These are phyloP conservation scores for Selaginella moellendorffii DNA, from an alignment of 75 land plant species.

Conservation along the genomic window DNA sequence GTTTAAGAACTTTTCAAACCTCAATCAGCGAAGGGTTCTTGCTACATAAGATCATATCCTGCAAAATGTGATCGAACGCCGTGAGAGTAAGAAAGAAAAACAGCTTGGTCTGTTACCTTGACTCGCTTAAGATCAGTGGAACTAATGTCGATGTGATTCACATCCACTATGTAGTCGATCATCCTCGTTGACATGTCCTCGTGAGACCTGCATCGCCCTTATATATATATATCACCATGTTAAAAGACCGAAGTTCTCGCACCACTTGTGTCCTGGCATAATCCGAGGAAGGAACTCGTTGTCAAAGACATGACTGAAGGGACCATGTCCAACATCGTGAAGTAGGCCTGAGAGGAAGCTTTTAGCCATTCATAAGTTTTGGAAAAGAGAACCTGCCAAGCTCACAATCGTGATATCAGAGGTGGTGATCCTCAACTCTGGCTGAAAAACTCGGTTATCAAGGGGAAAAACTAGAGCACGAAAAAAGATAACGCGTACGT, in stretches of 20 bases:
- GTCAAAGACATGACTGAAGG: constrained; percentile 91
- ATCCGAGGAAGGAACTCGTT: constrained; percentile 64
- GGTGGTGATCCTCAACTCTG: not conserved
- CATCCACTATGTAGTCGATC: constrained; percentile 72
- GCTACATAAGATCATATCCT: not conserved
- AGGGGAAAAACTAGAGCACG: not conserved
- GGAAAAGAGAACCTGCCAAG: not conserved
- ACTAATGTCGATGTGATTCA: constrained; percentile 71
- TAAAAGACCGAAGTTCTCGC: no score
- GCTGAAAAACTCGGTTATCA: no score
- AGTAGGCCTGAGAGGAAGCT: constrained; percentile 84
- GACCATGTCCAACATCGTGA: constrained; percentile 99
- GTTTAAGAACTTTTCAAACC: not conserved
- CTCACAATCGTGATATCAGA: constrained; percentile 2
- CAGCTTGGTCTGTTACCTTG: no score
- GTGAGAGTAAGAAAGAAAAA: no score
- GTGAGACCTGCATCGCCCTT: constrained; percentile 43
- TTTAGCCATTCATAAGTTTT: not conserved
- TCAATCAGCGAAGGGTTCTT: not conserved
- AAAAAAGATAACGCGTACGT: not conserved
- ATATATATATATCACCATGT: not conserved
- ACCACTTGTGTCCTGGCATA: constrained; percentile 50
- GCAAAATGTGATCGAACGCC: no score
- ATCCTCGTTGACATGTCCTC: constrained; percentile 72
- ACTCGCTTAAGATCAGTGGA: constrained; percentile 31